Evolutionary conservation across 139 green algal species (phyloP), one percentile per base, ranked within the genome.

Genomic region (Asterochloris sp.): DNA sequence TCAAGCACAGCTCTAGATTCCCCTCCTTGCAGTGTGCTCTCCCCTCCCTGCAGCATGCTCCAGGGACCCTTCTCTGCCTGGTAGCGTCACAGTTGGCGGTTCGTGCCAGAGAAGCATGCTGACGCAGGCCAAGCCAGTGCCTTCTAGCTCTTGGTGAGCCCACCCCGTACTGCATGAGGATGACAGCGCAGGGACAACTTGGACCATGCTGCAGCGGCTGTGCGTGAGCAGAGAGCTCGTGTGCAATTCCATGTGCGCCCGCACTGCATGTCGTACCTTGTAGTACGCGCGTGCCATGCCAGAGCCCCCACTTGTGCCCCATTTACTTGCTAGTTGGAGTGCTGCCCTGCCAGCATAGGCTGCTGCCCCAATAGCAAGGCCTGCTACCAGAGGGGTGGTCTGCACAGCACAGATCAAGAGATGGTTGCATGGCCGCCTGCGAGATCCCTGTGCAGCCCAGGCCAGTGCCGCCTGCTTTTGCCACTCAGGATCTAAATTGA

Each of bases 371-470:
- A 98, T 89, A 26, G 88, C 87, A 0, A 98, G 15, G 14, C 96
- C 96, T 0, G 91, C 93, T 23, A 98, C 76, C 14, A 99, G 68
- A 13, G 96, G 93, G 12, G 94, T 96, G 1, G 92, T 87, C 95
- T 98, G 90, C 77, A 73, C 4, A 54, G 38, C 38, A 54, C 38
- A 54, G 38, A 54, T 54, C 4, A 2, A 54, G 38, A 54, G 38
- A 54, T 54, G 38, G 6, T 54, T 54, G 38, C 38, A 54, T 54
- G 4, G 38, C 38, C 6, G 38, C 38, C 38, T 54, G 38, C 38
- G 38, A 54, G 38, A 54, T 54, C 38, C 38, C 38, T 54, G 38
- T 54, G 38, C 38, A 38, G 60, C 69, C 17, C 23, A n/a, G 69
- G 12, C 14, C 69, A 38, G 12, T 15, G 12, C 12, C 17, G 24